Evolutionary conservation across 2,329 filamentous ascomycete genomes (phyloP).

Genomic region (Trichoderma breve): DNA sequence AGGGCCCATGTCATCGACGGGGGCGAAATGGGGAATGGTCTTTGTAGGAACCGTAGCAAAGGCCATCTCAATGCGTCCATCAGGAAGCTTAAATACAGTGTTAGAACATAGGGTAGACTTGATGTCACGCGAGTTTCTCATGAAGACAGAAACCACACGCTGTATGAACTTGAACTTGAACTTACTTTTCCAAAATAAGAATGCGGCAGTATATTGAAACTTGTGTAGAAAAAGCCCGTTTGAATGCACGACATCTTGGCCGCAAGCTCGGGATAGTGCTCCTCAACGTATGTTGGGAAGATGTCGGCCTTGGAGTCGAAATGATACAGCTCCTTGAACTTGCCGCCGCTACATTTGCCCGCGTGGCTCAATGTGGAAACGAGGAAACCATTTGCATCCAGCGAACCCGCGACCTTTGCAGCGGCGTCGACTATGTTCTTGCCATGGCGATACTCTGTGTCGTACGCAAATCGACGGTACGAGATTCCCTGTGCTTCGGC

Average conservation of each 20-base stretch:
- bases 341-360: constrained; percentile 44
- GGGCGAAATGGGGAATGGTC: constrained; percentile 44
- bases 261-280: constrained; percentile 43
- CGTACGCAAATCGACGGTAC: constrained; percentile 45
- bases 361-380: constrained; percentile 53
- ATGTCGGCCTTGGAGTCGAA: constrained; percentile 53
- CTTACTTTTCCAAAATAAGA: constrained; percentile 48
- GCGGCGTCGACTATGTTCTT: constrained; percentile 57
- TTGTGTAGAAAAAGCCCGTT: constrained; percentile 49
- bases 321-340: constrained; percentile 50
- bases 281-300: constrained; percentile 45
- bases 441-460: constrained; percentile 50
- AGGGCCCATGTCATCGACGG: constrained; percentile 46
- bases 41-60: constrained; percentile 43
- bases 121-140: neutral
- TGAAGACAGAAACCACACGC: neutral
- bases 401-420: constrained; percentile 37
- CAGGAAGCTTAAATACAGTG: constrained; percentile 30
- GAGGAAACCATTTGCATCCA: constrained; percentile 49
- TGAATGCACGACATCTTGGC: constrained; percentile 52
- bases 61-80: constrained; percentile 46
- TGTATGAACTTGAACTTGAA: neutral
- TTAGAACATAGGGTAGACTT: neutral
- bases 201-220: constrained; percentile 45
- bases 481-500: constrained; percentile 40